Evolutionary conservation across 495 filamentous ascomycete species (phyloP).

Genomic region (Tuber borchii): DNA sequence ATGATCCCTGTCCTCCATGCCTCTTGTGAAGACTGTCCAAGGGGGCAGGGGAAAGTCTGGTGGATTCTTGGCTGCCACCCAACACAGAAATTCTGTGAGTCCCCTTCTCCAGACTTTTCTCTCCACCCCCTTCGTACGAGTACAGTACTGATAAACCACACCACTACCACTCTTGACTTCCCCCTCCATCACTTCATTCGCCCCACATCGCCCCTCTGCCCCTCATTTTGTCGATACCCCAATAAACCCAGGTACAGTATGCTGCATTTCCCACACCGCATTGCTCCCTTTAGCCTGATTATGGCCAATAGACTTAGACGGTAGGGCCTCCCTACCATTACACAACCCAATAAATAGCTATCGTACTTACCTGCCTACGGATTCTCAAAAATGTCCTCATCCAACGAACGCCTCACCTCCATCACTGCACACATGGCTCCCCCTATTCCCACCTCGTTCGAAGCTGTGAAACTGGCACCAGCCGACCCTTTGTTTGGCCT

Average conservation of each 20-base stretch:
- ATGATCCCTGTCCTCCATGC: no score
- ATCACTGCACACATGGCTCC: conserved; percentile 52
- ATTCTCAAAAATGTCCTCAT: conserved; percentile 8
- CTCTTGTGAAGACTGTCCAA: no score
- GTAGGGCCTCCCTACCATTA: background rate
- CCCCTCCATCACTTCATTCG: background rate
- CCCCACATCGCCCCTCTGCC: background rate
- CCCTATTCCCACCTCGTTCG: conserved; percentile 53
- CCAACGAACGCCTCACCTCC: conserved; percentile 37
- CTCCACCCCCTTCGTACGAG: no score
- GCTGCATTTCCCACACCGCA: background rate
- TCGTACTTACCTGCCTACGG: background rate
- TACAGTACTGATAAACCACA: no score
- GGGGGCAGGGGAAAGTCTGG: no score
- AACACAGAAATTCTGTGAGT: no score
- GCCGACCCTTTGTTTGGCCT: conserved; percentile 94
- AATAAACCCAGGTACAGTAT: background rate
- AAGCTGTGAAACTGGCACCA: conserved; percentile 79
- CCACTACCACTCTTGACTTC: no score
- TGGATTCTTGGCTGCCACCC: no score
- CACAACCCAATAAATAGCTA: background rate
- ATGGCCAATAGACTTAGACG: background rate
- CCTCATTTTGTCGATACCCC: background rate
- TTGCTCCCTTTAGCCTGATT: background rate
- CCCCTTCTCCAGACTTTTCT: no score